phyloP scores from a whole-genome alignment of 176 grass and related monocot genomes.

The Sorghum bicolor region DNA sequence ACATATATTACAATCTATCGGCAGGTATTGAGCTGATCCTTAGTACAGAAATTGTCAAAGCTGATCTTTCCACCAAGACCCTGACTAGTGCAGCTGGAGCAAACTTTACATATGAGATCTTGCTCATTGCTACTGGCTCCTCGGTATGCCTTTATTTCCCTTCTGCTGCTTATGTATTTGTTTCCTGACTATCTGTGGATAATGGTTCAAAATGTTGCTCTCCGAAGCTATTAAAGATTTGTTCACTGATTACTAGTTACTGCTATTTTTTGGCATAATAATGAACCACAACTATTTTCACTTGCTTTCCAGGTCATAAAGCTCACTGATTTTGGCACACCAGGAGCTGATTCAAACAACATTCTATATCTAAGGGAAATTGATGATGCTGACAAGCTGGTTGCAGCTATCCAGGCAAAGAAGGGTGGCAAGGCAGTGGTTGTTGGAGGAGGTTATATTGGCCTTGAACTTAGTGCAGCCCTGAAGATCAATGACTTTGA shows the following conservation, averaged over 20 bases:
- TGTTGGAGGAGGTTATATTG: conserved; percentile 96
- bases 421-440: conserved; percentile 91
- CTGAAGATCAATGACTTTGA: conserved; percentile 80
- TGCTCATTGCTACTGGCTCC: conserved; percentile 90
- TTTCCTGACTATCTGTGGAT: neutral
- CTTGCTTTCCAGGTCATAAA: conserved; percentile 62
- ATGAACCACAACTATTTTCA: neutral
- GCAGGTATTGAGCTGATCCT: conserved; percentile 90
- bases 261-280: neutral
- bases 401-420: conserved; percentile 83
- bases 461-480: conserved; percentile 84
- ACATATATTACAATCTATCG: conserved; percentile 30
- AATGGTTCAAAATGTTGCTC: conserved; percentile 19
- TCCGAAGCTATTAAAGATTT: neutral
- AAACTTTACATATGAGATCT: conserved; percentile 78
- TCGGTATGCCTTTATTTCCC: conserved; percentile 50
- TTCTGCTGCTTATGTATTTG: neutral
- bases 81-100: conserved; percentile 69
- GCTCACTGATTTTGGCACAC: conserved; percentile 84
- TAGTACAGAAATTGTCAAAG: conserved; percentile 87
- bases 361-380: conserved; percentile 91
- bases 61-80: conserved; percentile 78
- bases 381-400: conserved; percentile 82
- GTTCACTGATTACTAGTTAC: neutral
- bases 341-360: conserved; percentile 84